Evolutionary conservation across 2,329 filamentous ascomycete genomes (phyloP), one percentile per base, ranked within the genome.

Genomic region (Trichophaea hybrida): DNA sequence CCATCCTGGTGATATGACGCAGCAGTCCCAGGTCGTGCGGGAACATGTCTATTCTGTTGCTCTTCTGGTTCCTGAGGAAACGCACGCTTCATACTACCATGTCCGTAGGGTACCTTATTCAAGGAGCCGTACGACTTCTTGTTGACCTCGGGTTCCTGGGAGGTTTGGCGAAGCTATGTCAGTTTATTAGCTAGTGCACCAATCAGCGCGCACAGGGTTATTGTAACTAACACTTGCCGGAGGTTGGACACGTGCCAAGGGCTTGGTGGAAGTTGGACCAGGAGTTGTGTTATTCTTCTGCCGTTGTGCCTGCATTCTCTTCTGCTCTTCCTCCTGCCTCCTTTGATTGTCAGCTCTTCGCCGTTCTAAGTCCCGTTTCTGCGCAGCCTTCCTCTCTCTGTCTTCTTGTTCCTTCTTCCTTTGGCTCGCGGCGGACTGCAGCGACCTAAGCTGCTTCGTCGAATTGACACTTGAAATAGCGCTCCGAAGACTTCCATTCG

Each of bases 361-460:
- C 6, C 85, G 82, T 70, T 94, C 88, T 37, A 86, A 75, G 68
- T 94, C 87, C 13, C 83, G 80, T 72, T 94, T 95, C 40, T 85
- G 83, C 17, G 94, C 86, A 6, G 84, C 83, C 69, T 88, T 91
- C 54, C 84, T 81, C 68, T 89, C 83, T 12, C 82, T 81, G 65
- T 89, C 86, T 52, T 83, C 81, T 69, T 94, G 88, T 67, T 94
- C 89, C 70, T 83, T 84, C 70, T 94, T 88, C 70, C 85, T 91
- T 72, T 89, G 90, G 69, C 83, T 84, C 43, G 87, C 85, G 1
- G 85, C 87, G 52, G 85, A 77, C 57, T 90, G 82, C 24, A 90
- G 75, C 1, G 86, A 84, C 70, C 85, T 87, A 0, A 66, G 60
- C 48, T 65, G 64, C 53, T 68, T 68, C 32, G 63, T 61, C 13